Evolutionary conservation across 805 yeast genomes (phyloP), one percentile per base, ranked within the genome.

Genomic region (Blastobotrys peoriensis): DNA sequence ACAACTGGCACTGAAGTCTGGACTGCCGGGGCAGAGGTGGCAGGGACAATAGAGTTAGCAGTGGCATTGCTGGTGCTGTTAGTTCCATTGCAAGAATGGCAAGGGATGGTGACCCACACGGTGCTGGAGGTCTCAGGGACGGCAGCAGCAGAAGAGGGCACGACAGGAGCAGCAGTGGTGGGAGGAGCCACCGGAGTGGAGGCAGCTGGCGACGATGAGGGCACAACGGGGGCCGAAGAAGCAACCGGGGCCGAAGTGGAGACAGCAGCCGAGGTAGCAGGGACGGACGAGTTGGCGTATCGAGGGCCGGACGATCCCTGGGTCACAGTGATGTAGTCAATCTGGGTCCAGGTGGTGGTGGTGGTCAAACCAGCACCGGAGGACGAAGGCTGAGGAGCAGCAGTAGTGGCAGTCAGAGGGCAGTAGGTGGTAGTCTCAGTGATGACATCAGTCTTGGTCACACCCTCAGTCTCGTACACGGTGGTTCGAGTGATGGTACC

Each of bases 341-440:
- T 18, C 45, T 45, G n/a, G 49, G 20, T 23, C 43, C 16, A 13
- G 47, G 38, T 21, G 27, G 41, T 28, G 16, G 47, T n/a, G 8
- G 48, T 19, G 23, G 48, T 22, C 15, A 27, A 33, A 21, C 44
- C 46, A n/a, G 47, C 19, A 27, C 43, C 17, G 15, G 47, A n/a
- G 10, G 39, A 45, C 5, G 41, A 23, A 6, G 44, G 10, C 19
- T 43, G 15, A 5, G 16, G 18, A 30, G 30, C 21, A 5, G 37
- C 33, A 25, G 13, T 19, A 5, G 55, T 20, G 30, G 51, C n/a
- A 19, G 36, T 17, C 18, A 28, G 18, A 8, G 36, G 17, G 17
- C 17, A 9, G 19, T 41, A 33, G 16, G 48, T 22, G 18, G 30
- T 38, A 19, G 25, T 21, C 10, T 21, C 41, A 39, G 36, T 17